These are phyloP conservation scores for Lentinula boryana DNA, from an alignment of 768 basidiomycete species.

Conservation along the genomic window DNA sequence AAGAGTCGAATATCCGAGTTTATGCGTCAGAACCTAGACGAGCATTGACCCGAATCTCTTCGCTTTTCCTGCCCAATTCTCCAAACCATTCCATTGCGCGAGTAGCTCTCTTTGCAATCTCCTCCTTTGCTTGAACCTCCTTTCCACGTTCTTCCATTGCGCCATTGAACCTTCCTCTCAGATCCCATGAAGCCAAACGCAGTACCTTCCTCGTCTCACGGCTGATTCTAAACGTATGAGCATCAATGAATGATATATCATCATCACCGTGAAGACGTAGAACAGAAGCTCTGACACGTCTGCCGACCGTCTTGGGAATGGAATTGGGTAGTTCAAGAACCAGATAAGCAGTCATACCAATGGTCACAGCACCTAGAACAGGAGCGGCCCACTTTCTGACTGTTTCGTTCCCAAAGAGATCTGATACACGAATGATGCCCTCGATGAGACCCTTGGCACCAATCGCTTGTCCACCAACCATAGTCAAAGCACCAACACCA, in stretches of 20 bases:
- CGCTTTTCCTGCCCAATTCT: conserved; percentile 41
- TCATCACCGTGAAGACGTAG: conserved; percentile 38
- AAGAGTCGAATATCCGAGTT: background rate
- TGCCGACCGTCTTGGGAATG: conserved; percentile 85
- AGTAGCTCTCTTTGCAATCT: conserved; percentile 60
- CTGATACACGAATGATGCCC: conserved; percentile 65
- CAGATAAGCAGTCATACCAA: conserved; percentile 76
- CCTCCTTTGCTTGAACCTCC: conserved; percentile 76
- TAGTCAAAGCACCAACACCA: conserved; percentile 80
- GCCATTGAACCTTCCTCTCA: conserved; percentile 71
- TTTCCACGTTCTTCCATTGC: conserved; percentile 75
- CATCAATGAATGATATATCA: conserved; percentile 57
- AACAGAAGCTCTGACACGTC: conserved; percentile 69
- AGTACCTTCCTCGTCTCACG: conserved; percentile 93
- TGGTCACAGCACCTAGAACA: conserved; percentile 66
- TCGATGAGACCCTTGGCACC: conserved; percentile 76
- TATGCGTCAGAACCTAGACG: background rate
- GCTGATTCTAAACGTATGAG: conserved; percentile 63
- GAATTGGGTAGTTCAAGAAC: conserved; percentile 83
- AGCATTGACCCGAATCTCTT: conserved; percentile 23
- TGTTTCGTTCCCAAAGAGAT: conserved; percentile 75
- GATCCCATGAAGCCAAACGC: conserved; percentile 84
- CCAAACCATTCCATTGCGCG: conserved; percentile 73
- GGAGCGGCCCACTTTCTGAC: conserved; percentile 87
- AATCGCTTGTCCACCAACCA: conserved; percentile 81